phyloP scores from a whole-genome alignment of 2,329 filamentous ascomycete species.

The Penicillium sp. region DNA sequence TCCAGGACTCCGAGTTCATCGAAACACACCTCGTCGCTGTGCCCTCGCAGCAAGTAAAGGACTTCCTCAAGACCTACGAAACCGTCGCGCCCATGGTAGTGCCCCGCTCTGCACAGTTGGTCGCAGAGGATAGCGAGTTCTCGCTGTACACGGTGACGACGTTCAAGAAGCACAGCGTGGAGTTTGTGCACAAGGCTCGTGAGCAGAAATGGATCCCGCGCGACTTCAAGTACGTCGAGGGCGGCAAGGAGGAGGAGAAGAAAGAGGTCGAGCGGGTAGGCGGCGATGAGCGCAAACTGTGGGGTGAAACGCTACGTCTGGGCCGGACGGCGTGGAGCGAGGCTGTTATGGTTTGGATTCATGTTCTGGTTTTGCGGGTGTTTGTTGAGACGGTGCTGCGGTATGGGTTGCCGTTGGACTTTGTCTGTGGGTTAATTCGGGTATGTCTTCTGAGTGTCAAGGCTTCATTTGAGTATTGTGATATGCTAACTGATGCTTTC shows the following conservation, averaged over 20 bases:
- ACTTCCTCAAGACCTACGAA: constrained; percentile 86
- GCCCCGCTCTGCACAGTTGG: constrained; percentile 72
- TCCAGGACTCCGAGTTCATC: constrained; percentile 91
- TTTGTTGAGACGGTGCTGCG: constrained; percentile 98
- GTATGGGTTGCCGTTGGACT: constrained; percentile 87
- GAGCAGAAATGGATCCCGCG: constrained; percentile 93
- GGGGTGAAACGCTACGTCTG: constrained; percentile 83
- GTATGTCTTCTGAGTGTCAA: constrained; percentile 56
- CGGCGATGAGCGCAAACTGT: constrained; percentile 83
- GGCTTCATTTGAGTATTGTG: neutral
- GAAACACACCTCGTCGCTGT: constrained; percentile 93
- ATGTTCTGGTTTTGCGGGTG: constrained; percentile 82
- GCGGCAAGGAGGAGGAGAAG: constrained; percentile 81
- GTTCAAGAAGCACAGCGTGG: constrained; percentile 83
- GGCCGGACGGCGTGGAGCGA: constrained; percentile 93
- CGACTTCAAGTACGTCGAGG: constrained; percentile 89
- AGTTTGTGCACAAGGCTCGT: constrained; percentile 87
- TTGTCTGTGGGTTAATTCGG: constrained; percentile 77
- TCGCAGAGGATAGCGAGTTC: constrained; percentile 86
- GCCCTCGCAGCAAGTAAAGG: constrained; percentile 71
- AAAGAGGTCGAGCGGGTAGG: constrained; percentile 76
- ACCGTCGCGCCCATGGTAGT: constrained; percentile 87
- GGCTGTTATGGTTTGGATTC: constrained; percentile 91
- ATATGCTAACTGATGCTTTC: constrained; percentile 1
- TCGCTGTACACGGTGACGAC: constrained; percentile 80